phyloP scores from a whole-genome alignment of 768 basidiomycete species.

The Leccinellum albellum region DNA sequence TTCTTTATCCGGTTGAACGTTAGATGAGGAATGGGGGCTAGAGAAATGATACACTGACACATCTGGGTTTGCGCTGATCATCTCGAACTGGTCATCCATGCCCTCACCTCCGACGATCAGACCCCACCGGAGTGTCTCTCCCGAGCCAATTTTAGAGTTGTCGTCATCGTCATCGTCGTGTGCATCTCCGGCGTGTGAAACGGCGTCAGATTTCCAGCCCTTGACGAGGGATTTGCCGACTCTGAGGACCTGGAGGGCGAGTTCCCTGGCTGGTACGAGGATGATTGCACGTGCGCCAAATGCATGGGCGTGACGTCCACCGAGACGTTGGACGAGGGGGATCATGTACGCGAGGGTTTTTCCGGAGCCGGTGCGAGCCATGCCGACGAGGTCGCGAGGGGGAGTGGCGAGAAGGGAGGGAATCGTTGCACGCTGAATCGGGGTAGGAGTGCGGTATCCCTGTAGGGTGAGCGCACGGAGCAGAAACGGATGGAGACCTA shows the following conservation, averaged over 20 bases:
- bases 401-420: conserved; percentile 80
- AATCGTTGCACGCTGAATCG: conserved; percentile 89
- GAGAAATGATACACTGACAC: conserved; percentile 55
- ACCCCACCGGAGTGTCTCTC: conserved; percentile 79
- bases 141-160: conserved; percentile 43
- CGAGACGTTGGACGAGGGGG: conserved; percentile 83
- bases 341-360: conserved; percentile 96
- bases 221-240: conserved; percentile 93
- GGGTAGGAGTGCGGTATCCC: conserved; percentile 92
- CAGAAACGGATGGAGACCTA: conserved; percentile 80
- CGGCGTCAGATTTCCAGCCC: conserved; percentile 63
- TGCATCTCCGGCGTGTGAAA: conserved; percentile 71
- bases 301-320: conserved; percentile 70
- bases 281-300: conserved; percentile 88
- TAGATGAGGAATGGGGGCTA: conserved; percentile 6
- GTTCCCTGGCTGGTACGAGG: conserved; percentile 87
- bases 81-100: conserved; percentile 93
- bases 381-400: conserved; percentile 91
- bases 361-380: conserved; percentile 97
- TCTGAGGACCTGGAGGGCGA: conserved; percentile 89
- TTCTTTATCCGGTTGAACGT: conserved; percentile 43
- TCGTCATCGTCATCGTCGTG: conserved; percentile 48
- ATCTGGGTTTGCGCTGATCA: conserved; percentile 92
- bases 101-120: conserved; percentile 94
- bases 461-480: conserved; percentile 85